Base-by-base conservation (phyloP, 345 rosid species). In the Linum usitatissimum region DNA sequence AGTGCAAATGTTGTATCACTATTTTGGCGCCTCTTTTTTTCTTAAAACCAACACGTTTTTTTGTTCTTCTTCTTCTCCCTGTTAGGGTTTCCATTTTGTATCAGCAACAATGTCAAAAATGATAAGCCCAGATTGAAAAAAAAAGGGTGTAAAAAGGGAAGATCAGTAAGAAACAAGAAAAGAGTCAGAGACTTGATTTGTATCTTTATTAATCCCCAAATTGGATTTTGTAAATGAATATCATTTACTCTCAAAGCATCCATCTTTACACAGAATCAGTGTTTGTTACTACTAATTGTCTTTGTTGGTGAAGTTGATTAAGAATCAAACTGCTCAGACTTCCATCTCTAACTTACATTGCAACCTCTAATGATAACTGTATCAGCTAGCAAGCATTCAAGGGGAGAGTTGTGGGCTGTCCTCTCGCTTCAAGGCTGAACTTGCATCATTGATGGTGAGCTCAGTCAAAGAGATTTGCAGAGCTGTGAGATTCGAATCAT, bases 401-500 rank as follows among this genome's bases (percentile, higher is more conserved):
- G 17, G 51, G 51, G 2, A 4, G 51, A 10, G 14, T 45, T 45
- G 14, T 45, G 51, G 14, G 51, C 51, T 45, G 15, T 45, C 51
- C 1, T 45, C 51, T 10, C 51, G 14, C 51, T 15, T 45, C 51
- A 45, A 45, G 51, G 51, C 0, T 13, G 51, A 45, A 45, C 51
- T 45, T 15, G 3, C 55, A 18, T 53, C 18, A 15, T 62, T 31
- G 28, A 21, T 8, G 7, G 54, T 18, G 62, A 59, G 57, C 60
- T 31, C 68, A 18, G 76, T 72, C 55, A 78, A 36, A 14, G 76
- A 64, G 53, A 55, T 53, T 18, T 51, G 57, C 3, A 80, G 80
- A 64, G 60, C 31, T 18, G 55, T 76, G 74, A 92, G 76, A 74
- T 87, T 83, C 21, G 84, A 80, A 75, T 93, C 96, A 56, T 73